Conservation (phyloP, 2,329 filamentous ascomycete genomes). For the Fusarium pseudograminearum region DNA sequence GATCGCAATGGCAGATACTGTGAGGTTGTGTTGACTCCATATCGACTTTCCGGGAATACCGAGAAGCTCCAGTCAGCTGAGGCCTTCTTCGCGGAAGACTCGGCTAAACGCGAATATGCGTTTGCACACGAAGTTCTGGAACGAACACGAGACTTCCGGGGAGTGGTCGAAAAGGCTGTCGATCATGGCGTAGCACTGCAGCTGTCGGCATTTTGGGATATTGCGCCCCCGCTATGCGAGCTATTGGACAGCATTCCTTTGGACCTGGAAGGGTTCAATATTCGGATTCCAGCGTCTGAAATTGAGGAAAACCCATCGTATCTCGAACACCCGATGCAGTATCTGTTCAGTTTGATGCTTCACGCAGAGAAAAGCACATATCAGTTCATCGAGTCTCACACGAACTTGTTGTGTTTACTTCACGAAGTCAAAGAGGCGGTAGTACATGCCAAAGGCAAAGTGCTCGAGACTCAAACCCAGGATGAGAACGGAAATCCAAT, state of each 20-base stretch:
- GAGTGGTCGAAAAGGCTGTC: constrained; percentile 85
- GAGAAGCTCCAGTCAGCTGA: constrained; percentile 84
- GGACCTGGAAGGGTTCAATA: constrained; percentile 69
- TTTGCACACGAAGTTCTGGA: constrained; percentile 79
- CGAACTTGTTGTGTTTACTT: constrained; percentile 86
- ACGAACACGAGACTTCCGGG: constrained; percentile 80
- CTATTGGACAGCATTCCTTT: constrained; percentile 84
- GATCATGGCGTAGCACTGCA: constrained; percentile 90
- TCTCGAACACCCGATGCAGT: constrained; percentile 84
- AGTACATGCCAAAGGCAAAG: constrained; percentile 74
- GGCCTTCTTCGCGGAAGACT: constrained; percentile 85
- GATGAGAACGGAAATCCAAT: constrained; percentile 54
- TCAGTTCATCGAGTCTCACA: constrained; percentile 96
- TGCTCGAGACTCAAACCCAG: constrained; percentile 73
- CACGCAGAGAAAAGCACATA: constrained; percentile 94
- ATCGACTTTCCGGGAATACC: constrained; percentile 77
- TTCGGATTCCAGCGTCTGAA: constrained; percentile 83
- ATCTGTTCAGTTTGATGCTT: constrained; percentile 84
- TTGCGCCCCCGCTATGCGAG: constrained; percentile 83
- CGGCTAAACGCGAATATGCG: constrained; percentile 74
- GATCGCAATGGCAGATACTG: constrained; percentile 90
- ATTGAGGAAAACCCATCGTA: constrained; percentile 89
- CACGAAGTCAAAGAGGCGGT: constrained; percentile 90
- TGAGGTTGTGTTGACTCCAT: constrained; percentile 84
- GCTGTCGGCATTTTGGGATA: constrained; percentile 96